Evolutionary conservation across 306 rosid species (phyloP).

Genomic region (Pyrus communis): DNA sequence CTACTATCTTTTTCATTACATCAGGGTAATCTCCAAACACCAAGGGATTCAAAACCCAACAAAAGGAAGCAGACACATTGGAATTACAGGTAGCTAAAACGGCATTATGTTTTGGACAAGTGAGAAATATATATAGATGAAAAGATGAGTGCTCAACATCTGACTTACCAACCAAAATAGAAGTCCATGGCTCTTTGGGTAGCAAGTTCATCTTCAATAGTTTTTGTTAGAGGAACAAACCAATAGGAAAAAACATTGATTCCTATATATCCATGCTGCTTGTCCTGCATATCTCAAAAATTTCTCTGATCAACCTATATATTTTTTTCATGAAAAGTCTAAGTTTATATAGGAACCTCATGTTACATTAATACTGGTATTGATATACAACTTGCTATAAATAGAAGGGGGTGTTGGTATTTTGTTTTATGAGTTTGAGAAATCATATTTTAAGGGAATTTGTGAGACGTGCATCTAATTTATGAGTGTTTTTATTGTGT

Average conservation of each 20-base stretch:
- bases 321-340: no score
- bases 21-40: slow-evolving; percentile 58
- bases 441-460: no score
- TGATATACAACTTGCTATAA: no score
- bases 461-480: background rate
- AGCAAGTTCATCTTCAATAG: slow-evolving; percentile 35
- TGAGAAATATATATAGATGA: no score
- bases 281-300: slow-evolving; percentile 22
- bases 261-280: slow-evolving; percentile 48
- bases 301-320: no score
- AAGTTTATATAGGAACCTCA: no score
- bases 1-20: slow-evolving; percentile 36
- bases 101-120: no score
- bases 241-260: slow-evolving; percentile 28
- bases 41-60: slow-evolving; percentile 61
- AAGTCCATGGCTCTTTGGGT: slow-evolving; percentile 35
- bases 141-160: background rate
- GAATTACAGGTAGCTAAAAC: background rate
- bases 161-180: slow-evolving; percentile 37
- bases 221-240: slow-evolving; percentile 30
- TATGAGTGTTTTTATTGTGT: no score
- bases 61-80: background rate
- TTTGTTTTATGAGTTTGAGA: no score
- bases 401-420: no score
- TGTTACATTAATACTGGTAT: no score